A percentile compares a stretch with the other conserved stretches of the same genome.
Evolutionary conservation across 1,139 yeast species (phyloP).

Genomic region (Saccharomyces hybrid): DNA sequence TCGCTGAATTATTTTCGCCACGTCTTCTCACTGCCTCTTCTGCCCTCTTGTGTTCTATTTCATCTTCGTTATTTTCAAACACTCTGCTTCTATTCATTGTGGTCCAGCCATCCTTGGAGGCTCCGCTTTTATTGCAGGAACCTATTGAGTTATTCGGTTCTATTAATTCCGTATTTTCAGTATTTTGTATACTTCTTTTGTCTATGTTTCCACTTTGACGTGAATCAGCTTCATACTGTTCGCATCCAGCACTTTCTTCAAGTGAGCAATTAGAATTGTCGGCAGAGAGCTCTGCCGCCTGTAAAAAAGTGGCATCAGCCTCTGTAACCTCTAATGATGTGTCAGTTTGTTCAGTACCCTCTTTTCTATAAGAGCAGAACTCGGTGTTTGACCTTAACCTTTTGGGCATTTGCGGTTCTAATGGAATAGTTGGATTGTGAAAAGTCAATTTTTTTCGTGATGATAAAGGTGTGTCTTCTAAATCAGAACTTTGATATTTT

Average conservation of each 20-base stretch:
- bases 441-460: conserved; percentile 6
- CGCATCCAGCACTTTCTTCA: not conserved
- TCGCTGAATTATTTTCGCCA: not conserved
- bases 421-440: not conserved
- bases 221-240: not conserved
- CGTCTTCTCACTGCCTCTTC: not conserved
- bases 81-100: not conserved
- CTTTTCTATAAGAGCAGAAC: not conserved
- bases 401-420: not conserved
- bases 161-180: not conserved
- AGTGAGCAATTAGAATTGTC: not conserved
- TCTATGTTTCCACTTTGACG: not conserved
- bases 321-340: conserved; percentile 17
- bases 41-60: not conserved
- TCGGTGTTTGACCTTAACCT: not conserved
- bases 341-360: conserved; percentile 6
- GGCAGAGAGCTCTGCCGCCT: not conserved
- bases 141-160: not conserved
- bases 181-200: not conserved
- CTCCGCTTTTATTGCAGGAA: not conserved
- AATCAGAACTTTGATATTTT: conserved; percentile 12
- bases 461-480: conserved; percentile 19
- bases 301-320: not conserved
- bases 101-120: not conserved
- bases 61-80: not conserved